Conservation (phyloP, 768 basidiomycete genomes). For the Termitomyces sp. region DNA sequence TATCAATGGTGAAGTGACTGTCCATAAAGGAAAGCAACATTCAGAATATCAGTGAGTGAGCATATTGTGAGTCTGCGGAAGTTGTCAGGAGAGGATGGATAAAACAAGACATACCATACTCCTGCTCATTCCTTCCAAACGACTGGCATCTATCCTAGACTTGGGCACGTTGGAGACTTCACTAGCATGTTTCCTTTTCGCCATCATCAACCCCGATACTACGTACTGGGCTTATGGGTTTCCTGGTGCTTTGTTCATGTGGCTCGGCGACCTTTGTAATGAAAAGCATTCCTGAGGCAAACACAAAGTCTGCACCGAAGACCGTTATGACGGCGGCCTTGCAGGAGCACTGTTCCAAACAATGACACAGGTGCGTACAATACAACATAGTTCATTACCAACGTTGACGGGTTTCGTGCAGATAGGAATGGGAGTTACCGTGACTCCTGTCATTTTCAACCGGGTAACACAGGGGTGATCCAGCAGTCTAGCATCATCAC, state of each 20-base stretch:
- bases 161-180: conserved; percentile 57
- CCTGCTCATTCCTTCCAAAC: too few species aligned
- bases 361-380: conserved; percentile 52
- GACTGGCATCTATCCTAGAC: too few species aligned
- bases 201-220: conserved; percentile 48
- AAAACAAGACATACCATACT: too few species aligned
- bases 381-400: neutral
- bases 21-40: too few species aligned
- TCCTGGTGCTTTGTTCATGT: conserved; percentile 70
- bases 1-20: too few species aligned
- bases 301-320: conserved; percentile 76
- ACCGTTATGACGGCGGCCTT: conserved; percentile 64
- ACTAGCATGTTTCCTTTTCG: conserved; percentile 58
- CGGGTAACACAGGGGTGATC: conserved; percentile 27
- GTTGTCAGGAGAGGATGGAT: too few species aligned
- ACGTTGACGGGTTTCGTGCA: conserved; percentile 15
- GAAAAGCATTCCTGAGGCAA: conserved; percentile 66
- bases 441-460: conserved; percentile 69
- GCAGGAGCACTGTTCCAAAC: conserved; percentile 76
- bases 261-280: conserved; percentile 61
- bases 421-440: conserved; percentile 68
- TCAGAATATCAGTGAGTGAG: too few species aligned
- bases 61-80: too few species aligned
- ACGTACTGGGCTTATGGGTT: conserved; percentile 77
- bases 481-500: conserved; percentile 21